A percentile compares a stretch with the other conserved stretches of the same genome.
Conservation (phyloP, 306 rosid genomes). For the Luffa acutangula region DNA sequence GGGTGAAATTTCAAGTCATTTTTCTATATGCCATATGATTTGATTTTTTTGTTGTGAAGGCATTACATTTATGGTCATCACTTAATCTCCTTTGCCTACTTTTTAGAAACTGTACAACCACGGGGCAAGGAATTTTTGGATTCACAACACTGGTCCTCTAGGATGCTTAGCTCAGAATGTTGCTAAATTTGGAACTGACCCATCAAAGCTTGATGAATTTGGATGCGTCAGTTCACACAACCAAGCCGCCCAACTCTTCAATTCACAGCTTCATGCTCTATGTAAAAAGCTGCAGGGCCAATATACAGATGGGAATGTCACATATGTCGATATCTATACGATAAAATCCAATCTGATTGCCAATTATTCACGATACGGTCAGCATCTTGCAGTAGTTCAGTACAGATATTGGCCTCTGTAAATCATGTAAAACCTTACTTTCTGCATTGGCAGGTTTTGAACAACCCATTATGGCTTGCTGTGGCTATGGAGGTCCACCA, state of each 20-base stretch:
- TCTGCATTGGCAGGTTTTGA: constrained; percentile 48
- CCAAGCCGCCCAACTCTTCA: constrained; percentile 62
- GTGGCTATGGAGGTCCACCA: constrained; percentile 93
- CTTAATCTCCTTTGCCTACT: neutral
- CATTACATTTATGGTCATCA: neutral
- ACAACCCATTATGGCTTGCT: constrained; percentile 79
- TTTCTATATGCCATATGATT: neutral
- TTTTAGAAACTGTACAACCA: constrained; percentile 56
- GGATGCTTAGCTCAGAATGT: constrained; percentile 80
- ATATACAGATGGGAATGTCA: constrained; percentile 48
- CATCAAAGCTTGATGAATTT: constrained; percentile 56
- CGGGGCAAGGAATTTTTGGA: constrained; percentile 80
- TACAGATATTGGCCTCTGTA: neutral
- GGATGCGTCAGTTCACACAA: constrained; percentile 74
- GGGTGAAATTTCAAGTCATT: neutral
- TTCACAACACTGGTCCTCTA: constrained; percentile 84
- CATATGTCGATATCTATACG: constrained; percentile 58
- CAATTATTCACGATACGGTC: constrained; percentile 55
- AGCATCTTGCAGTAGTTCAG: neutral
- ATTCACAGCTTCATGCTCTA: constrained; percentile 72
- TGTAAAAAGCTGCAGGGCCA: constrained; percentile 53
- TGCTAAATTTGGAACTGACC: constrained; percentile 68
- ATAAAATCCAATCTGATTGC: constrained; percentile 63
- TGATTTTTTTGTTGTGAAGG: neutral
- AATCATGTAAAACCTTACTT: neutral